phyloP scores from a whole-genome alignment of 768 basidiomycete genomes.

The Lanmaoa pseudosensibilis region DNA sequence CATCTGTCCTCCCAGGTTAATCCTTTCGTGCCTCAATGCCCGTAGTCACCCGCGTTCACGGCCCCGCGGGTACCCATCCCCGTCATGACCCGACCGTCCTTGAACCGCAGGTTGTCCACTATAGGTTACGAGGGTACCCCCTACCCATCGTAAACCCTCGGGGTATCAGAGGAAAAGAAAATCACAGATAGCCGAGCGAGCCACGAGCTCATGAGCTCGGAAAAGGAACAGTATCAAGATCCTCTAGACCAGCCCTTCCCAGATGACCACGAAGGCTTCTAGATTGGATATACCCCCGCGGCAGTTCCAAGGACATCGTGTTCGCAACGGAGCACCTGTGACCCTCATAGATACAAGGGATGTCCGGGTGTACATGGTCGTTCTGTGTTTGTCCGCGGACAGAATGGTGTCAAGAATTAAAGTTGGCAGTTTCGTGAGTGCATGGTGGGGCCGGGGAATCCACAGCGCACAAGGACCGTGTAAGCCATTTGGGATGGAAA shows the following conservation, averaged over 20 bases:
- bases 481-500: background rate
- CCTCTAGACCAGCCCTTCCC: background rate
- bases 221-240: background rate
- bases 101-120: background rate
- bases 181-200: background rate
- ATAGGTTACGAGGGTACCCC: background rate
- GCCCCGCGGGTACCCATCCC: background rate
- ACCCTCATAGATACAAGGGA: constrained; percentile 2
- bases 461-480: background rate
- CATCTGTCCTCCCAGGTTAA: background rate
- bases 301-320: background rate
- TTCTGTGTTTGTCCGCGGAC: constrained; percentile 19
- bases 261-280: background rate
- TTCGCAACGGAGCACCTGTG: background rate
- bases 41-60: constrained; percentile 1
- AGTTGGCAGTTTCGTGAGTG: background rate
- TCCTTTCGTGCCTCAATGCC: background rate
- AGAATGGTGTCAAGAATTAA: background rate
- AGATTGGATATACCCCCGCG: background rate
- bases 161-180: background rate
- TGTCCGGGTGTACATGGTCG: background rate
- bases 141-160: background rate
- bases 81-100: constrained; percentile 7
- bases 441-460: background rate
- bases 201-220: background rate